A percentile compares a stretch with the other conserved stretches of the same genome.
Conservation (phyloP, 139 green algal genomes). For the Chlamydomonas applanata region DNA sequence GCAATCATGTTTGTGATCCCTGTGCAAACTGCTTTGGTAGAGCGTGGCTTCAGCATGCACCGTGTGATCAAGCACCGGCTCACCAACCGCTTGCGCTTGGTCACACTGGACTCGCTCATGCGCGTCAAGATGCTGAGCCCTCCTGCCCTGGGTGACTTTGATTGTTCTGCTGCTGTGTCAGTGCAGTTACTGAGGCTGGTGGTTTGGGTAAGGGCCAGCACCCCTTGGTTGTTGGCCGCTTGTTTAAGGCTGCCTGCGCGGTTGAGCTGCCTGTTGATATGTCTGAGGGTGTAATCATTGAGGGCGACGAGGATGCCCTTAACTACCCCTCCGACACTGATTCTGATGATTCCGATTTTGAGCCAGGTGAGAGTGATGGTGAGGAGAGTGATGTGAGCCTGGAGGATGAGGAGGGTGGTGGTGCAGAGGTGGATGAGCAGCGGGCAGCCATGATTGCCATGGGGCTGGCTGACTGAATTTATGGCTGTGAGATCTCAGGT, state of each 20-base stretch:
- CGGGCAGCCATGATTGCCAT: too few species aligned
- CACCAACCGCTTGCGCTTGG: background rate
- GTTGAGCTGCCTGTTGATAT: background rate
- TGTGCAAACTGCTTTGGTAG: background rate
- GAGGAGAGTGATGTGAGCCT: too few species aligned
- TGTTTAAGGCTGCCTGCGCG: background rate
- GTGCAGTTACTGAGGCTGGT: background rate
- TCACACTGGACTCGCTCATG: background rate
- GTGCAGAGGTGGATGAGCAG: background rate
- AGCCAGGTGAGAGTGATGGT: too few species aligned
- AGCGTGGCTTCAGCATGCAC: constrained; percentile 1
- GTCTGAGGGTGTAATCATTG: background rate
- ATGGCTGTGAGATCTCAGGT: too few species aligned
- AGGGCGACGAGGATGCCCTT: background rate
- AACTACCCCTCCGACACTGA: too few species aligned
- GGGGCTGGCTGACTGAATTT: too few species aligned
- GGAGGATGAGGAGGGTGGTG: background rate
- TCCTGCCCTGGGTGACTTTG: background rate
- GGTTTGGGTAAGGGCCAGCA: background rate
- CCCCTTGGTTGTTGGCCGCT: background rate
- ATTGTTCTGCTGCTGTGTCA: background rate
- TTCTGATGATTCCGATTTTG: too few species aligned
- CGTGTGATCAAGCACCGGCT: background rate
- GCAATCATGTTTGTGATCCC: constrained; percentile 1
- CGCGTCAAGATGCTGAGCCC: background rate